Evolutionary conservation across 2,329 filamentous ascomycete genomes (phyloP).

Genomic region (Leptoxyphium fumago): DNA sequence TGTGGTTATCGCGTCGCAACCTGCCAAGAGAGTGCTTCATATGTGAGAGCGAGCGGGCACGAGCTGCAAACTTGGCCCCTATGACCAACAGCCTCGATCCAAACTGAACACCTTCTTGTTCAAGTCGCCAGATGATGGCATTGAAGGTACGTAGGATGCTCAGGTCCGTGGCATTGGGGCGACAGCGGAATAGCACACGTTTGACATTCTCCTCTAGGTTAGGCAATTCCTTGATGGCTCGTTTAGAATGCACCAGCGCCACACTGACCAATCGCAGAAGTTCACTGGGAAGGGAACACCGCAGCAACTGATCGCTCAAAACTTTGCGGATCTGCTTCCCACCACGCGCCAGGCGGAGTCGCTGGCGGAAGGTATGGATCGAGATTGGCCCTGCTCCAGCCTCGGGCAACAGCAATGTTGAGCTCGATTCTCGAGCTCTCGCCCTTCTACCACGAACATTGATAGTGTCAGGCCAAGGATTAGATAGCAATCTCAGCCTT

Average conservation of each 20-base stretch:
- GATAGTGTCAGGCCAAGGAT: slow-evolving; percentile 10
- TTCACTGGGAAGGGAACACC: slow-evolving; percentile 14
- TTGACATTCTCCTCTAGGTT: slow-evolving; percentile 14
- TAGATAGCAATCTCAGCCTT: slow-evolving; percentile 12
- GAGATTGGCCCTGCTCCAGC: slow-evolving; percentile 10
- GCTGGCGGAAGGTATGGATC: slow-evolving; percentile 11
- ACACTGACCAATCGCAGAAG: slow-evolving; percentile 18
- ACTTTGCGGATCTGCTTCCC: slow-evolving; percentile 10
- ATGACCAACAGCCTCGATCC: slow-evolving; percentile 11
- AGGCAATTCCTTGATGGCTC: slow-evolving; percentile 8
- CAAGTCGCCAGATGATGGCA: slow-evolving; percentile 15
- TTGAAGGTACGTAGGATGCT: slow-evolving; percentile 14
- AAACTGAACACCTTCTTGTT: slow-evolving; percentile 10
- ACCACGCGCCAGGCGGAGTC: slow-evolving; percentile 7
- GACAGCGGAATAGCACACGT: slow-evolving; percentile 20
- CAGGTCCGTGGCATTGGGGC: slow-evolving; percentile 15
- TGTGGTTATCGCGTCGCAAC: slow-evolving; percentile 6
- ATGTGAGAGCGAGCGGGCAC: slow-evolving; percentile 12
- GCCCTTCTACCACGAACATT: background rate
- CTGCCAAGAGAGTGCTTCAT: slow-evolving; percentile 20
- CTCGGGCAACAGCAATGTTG: slow-evolving; percentile 3
- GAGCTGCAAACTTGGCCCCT: slow-evolving; percentile 21
- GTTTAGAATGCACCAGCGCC: slow-evolving; percentile 11
- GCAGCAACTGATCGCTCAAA: slow-evolving; percentile 16
- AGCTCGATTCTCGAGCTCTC: too few relatives aligned